Percentiles rank a stretch among this genome's conserved stretches.
Conservation (phyloP, 345 rosid genomes). For the Syzygium aromaticum region DNA sequence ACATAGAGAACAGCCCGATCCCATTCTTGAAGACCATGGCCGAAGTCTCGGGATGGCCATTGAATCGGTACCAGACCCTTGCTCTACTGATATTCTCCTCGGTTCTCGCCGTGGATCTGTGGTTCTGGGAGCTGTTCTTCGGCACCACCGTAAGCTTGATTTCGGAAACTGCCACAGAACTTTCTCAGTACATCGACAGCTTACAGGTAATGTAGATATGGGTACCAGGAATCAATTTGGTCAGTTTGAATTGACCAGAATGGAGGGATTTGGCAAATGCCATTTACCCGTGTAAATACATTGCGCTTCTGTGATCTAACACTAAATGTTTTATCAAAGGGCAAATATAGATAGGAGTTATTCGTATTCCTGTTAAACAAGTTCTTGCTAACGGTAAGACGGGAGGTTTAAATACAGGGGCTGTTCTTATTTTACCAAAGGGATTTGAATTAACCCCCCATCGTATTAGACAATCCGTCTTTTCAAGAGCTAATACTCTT, state of each 20-base stretch:
- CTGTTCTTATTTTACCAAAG: no score
- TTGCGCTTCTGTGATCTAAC: neutral
- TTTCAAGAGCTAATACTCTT: no score
- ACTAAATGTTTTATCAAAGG: neutral
- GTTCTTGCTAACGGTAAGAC: no score
- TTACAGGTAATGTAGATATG: slow-evolving; percentile 21
- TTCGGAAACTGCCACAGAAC: slow-evolving; percentile 32
- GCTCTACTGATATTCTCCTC: slow-evolving; percentile 70
- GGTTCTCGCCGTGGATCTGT: slow-evolving; percentile 76
- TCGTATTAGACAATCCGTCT: no score
- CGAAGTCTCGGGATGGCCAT: slow-evolving; percentile 67
- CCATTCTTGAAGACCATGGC: slow-evolving; percentile 71
- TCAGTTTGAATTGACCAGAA: neutral
- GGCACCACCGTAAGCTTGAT: slow-evolving; percentile 50
- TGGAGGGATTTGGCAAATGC: neutral
- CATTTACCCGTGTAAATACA: neutral
- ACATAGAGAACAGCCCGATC: slow-evolving; percentile 30
- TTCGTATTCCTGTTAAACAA: no score
- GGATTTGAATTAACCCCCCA: no score
- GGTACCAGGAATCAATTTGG: neutral
- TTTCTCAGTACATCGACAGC: slow-evolving; percentile 29
- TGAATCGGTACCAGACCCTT: slow-evolving; percentile 80
- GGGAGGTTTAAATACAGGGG: no score
- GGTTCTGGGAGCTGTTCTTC: slow-evolving; percentile 80
- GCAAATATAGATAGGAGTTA: neutral